Evolutionary conservation across 257 asterid species (phyloP).

Genomic region (Solanum peruvianum): DNA sequence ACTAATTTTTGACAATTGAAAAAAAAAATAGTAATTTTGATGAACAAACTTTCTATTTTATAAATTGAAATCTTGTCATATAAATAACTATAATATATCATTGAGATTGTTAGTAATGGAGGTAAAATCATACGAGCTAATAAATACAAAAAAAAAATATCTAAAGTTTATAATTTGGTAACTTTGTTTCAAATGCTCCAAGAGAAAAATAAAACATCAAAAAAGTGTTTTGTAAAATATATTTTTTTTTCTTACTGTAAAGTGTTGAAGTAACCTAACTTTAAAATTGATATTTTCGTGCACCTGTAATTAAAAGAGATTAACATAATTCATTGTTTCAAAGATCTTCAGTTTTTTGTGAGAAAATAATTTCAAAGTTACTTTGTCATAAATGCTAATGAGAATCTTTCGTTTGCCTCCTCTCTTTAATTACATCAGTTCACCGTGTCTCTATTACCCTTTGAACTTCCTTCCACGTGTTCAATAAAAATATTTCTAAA

Average conservation of each 20-base stretch:
- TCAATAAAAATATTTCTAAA: not conserved
- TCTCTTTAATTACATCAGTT: slow-evolving; percentile 53
- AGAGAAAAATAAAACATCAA: not conserved
- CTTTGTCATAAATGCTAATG: slow-evolving; percentile 69
- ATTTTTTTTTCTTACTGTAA: not conserved
- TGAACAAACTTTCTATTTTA: no score
- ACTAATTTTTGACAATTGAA: no score
- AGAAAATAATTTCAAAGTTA: slow-evolving; percentile 32
- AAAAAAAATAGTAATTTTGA: no score
- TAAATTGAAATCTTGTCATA: no score
- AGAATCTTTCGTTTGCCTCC: slow-evolving; percentile 49
- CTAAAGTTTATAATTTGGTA: no score
- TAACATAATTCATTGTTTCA: not conserved
- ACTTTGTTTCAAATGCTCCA: no score
- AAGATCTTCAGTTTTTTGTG: slow-evolving; percentile 10
- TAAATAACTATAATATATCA: no score
- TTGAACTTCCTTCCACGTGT: not conserved
- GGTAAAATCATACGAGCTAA: no score
- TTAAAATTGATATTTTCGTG: not conserved
- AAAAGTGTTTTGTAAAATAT: no score
- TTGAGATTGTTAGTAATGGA: no score
- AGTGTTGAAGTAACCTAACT: not conserved
- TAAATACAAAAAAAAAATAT: no score
- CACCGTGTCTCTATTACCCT: not conserved
- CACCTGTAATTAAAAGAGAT: not conserved